These are phyloP conservation scores for Phytopythium oedochilum DNA, from an alignment of 352 stramenopile species.

Conservation along the genomic window DNA sequence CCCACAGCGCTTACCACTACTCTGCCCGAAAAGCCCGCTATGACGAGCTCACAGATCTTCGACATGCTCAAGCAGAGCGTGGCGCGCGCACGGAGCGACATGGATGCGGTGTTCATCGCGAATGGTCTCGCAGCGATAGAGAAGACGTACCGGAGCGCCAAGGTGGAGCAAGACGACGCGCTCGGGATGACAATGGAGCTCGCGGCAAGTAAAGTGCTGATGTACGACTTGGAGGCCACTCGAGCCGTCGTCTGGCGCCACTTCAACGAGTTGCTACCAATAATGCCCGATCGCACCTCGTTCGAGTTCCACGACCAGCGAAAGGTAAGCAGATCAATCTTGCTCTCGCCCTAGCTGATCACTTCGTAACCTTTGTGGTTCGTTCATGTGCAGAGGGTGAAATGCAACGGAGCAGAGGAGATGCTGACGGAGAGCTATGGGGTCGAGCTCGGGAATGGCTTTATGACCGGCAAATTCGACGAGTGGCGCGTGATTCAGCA, in stretches of 20 bases:
- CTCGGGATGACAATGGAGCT: slow-evolving; percentile 14
- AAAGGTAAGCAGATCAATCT: slow-evolving; percentile 35
- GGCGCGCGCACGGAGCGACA: not conserved
- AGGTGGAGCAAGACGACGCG: slow-evolving; percentile 11
- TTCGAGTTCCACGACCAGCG: slow-evolving; percentile 44
- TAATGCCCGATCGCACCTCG: not conserved
- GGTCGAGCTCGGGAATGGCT: not conserved
- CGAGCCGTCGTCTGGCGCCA: slow-evolving; percentile 15
- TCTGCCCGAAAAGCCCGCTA: too few relatives aligned
- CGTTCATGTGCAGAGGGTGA: too few relatives aligned
- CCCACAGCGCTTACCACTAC: too few relatives aligned
- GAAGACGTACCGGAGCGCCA: slow-evolving; percentile 10
- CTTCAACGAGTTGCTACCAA: slow-evolving; percentile 3
- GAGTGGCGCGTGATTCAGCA: slow-evolving; percentile 1
- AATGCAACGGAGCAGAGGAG: too few relatives aligned
- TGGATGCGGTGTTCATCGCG: not conserved
- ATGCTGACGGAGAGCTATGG: not conserved
- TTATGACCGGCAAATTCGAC: not conserved
- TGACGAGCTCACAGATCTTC: slow-evolving; percentile 2
- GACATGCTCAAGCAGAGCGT: not conserved
- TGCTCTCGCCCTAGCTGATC: slow-evolving; percentile 16
- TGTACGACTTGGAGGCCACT: slow-evolving; percentile 12
- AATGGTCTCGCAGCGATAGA: slow-evolving; percentile 6
- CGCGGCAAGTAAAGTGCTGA: slow-evolving; percentile 18
- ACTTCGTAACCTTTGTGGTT: not conserved